Evolutionary conservation across 805 yeast species (phyloP).

Genomic region (Zygoascus bituminiphila): DNA sequence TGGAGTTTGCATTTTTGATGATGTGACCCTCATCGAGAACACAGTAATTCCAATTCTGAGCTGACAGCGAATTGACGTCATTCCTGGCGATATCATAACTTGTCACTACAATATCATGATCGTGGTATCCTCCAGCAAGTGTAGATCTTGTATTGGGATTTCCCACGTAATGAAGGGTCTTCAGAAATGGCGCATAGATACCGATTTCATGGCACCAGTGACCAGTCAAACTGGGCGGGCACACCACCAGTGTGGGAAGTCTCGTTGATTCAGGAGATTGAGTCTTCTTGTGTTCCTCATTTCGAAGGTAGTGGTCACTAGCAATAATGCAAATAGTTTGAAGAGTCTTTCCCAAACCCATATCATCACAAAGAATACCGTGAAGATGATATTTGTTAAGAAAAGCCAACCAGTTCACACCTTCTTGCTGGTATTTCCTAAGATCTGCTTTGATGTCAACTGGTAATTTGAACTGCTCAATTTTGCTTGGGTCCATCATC

Average conservation of each 20-base stretch:
- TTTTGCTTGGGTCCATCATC: slow-evolving; percentile 94
- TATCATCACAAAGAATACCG: slow-evolving; percentile 97
- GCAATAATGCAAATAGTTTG: slow-evolving; percentile 97
- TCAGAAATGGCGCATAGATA: slow-evolving; percentile 82
- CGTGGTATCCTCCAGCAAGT: slow-evolving; percentile 43
- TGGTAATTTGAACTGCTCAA: slow-evolving; percentile 80
- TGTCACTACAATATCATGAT: slow-evolving; percentile 81
- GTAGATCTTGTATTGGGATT: slow-evolving; percentile 64
- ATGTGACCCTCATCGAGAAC: slow-evolving; percentile 97
- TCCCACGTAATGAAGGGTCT: slow-evolving; percentile 86
- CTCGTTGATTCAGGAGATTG: slow-evolving; percentile 57
- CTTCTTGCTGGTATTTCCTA: slow-evolving; percentile 94
- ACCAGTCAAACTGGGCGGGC: slow-evolving; percentile 97
- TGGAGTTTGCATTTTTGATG: slow-evolving; percentile 84
- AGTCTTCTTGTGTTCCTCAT: slow-evolving; percentile 56
- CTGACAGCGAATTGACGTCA: slow-evolving; percentile 59
- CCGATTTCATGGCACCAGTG: slow-evolving; percentile 97
- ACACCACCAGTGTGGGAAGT: slow-evolving; percentile 77
- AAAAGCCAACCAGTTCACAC: slow-evolving; percentile 96
- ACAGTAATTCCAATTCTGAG: slow-evolving; percentile 78
- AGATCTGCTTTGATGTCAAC: slow-evolving; percentile 87
- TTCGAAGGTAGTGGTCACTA: slow-evolving; percentile 85
- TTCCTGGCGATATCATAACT: slow-evolving; percentile 95
- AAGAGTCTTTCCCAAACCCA: slow-evolving; percentile 96
- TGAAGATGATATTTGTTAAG: slow-evolving; percentile 90